Conservation (phyloP, 1,139 yeast species). For the Scheffersomyces parashehatae region DNA sequence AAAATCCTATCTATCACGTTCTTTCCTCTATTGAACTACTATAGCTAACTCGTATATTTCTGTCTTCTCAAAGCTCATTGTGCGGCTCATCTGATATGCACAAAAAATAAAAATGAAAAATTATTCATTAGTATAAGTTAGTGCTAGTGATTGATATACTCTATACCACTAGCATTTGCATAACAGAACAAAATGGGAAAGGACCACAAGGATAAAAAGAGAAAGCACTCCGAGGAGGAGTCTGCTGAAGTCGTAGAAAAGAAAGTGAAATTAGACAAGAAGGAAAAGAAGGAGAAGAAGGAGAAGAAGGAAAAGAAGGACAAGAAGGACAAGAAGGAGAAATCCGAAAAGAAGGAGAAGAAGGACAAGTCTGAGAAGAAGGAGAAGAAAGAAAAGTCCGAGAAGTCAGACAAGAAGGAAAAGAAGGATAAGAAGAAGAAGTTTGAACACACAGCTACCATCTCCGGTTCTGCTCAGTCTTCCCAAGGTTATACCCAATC, state of each 20-base stretch:
- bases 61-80: slow-evolving; percentile 10
- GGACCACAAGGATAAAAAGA: slow-evolving; percentile 41
- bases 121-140: neutral
- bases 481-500: slow-evolving; percentile 31
- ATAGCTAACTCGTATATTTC: too few species aligned
- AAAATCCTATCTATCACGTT: too few species aligned
- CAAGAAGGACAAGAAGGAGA: neutral
- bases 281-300: slow-evolving; percentile 35
- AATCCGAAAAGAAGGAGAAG: neutral
- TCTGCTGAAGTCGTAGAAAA: slow-evolving; percentile 25
- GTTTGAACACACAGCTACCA: slow-evolving; percentile 8
- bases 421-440: slow-evolving; percentile 12
- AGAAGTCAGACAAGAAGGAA: slow-evolving; percentile 9
- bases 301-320: slow-evolving; percentile 1
- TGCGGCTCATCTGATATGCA: slow-evolving; percentile 8
- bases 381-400: slow-evolving; percentile 6
- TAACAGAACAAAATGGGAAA: slow-evolving; percentile 25
- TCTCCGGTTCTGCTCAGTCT: slow-evolving; percentile 12
- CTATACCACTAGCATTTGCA: neutral
- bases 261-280: slow-evolving; percentile 33
- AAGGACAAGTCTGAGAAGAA: slow-evolving; percentile 5
- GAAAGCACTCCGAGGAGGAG: slow-evolving; percentile 37
- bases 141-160: slow-evolving; percentile 1
- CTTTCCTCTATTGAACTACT: too few species aligned
- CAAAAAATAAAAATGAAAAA: slow-evolving; percentile 1